Percentiles rank a stretch among this genome's conserved stretches.
Conservation (phyloP, 805 yeast genomes). For the Saccharomyces kudriavzevii region DNA sequence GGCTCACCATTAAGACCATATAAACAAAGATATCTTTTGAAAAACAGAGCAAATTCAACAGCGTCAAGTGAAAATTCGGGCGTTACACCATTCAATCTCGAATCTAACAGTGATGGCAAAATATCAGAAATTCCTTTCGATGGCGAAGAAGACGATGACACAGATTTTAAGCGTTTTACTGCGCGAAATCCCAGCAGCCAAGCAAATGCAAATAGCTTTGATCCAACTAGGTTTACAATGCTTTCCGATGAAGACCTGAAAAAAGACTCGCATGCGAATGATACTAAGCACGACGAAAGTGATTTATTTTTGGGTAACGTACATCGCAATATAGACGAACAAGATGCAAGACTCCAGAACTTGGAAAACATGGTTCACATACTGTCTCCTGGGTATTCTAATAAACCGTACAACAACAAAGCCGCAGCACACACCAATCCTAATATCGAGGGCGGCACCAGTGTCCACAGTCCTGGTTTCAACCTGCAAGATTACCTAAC, state of each 20-base stretch:
- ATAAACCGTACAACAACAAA: conserved; percentile 5
- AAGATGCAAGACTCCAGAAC: conserved; percentile 27
- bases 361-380: conserved; percentile 25
- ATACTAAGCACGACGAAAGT: conserved; percentile 3
- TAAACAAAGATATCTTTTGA: conserved; percentile 16
- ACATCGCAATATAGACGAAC: conserved; percentile 25
- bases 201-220: neutral
- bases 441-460: neutral
- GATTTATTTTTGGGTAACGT: conserved; percentile 14
- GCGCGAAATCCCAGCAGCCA: neutral
- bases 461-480: conserved; percentile 4
- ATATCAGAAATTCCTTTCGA: conserved; percentile 23
- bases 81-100: neutral
- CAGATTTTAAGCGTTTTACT: neutral
- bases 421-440: neutral
- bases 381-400: conserved; percentile 4
- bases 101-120: conserved; percentile 6
- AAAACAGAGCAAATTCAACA: conserved; percentile 17
- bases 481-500: conserved; percentile 14
- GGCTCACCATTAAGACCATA: neutral
- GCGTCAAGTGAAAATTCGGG: neutral
- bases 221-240: neutral
- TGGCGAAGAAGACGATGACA: conserved; percentile 11
- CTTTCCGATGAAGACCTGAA: neutral
- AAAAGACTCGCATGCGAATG: neutral